phyloP scores from a whole-genome alignment of 1,139 yeast genomes.

The Diutina rugosa region DNA sequence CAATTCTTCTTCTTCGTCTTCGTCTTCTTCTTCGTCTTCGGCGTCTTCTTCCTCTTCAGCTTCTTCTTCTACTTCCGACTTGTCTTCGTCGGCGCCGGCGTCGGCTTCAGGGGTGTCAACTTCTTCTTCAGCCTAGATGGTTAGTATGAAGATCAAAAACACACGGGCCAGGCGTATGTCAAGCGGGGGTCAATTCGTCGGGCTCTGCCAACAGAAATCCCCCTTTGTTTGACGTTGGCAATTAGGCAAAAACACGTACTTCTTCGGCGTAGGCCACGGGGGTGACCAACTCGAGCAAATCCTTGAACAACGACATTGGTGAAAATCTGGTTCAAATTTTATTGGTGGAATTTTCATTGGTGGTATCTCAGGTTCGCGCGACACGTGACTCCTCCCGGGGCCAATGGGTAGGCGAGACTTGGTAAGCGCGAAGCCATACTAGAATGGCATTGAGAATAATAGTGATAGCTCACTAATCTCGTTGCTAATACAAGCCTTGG shows the following conservation, averaged over 20 bases:
- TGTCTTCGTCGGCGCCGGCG: conserved; percentile 25
- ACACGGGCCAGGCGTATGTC: not conserved
- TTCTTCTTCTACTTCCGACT: conserved; percentile 23
- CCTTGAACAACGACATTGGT: conserved; percentile 48
- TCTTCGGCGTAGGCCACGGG: conserved; percentile 89
- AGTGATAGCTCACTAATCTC: no score
- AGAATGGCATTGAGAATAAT: no score
- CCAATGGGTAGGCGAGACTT: not conserved
- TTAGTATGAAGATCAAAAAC: conserved; percentile 7
- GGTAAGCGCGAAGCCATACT: not conserved
- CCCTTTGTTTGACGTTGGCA: not conserved
- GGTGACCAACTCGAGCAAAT: conserved; percentile 67
- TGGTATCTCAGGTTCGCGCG: not conserved
- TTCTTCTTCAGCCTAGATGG: conserved; percentile 8
- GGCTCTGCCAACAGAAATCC: not conserved
- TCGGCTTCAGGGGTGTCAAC: conserved; percentile 19
- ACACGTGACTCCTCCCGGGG: not conserved
- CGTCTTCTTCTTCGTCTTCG: conserved; percentile 63
- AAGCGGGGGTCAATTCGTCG: conserved; percentile 2
- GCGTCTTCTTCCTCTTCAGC: conserved; percentile 56
- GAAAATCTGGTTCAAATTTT: not conserved
- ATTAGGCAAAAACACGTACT: conserved; percentile 18
- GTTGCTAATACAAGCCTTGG: not conserved
- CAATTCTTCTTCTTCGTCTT: conserved; percentile 66
- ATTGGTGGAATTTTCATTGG: not conserved